Evolutionary conservation across 257 asterid genomes (phyloP).

Genomic region (Fraxinus quadrangulata): DNA sequence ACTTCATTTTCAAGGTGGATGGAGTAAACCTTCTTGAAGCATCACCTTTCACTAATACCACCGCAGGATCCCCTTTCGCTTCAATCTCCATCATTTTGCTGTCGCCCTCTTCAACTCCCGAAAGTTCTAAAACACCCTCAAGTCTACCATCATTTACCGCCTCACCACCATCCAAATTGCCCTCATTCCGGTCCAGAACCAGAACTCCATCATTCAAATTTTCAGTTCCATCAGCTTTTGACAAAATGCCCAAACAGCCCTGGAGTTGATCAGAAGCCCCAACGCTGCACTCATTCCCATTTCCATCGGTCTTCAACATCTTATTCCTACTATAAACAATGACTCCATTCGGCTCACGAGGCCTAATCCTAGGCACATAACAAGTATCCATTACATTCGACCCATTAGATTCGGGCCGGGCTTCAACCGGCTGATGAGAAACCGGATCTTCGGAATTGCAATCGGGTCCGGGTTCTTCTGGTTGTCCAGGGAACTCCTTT

Average conservation of each 20-base stretch:
- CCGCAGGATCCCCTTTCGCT: conserved; percentile 47
- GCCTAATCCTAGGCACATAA: conserved; percentile 44
- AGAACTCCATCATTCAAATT: conserved; percentile 28
- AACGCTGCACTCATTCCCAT: conserved; percentile 30
- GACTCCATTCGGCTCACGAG: conserved; percentile 56
- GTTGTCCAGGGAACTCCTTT: conserved; percentile 24
- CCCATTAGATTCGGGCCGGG: conserved; percentile 37
- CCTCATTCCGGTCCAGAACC: neutral
- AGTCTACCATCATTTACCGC: conserved; percentile 30
- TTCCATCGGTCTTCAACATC: conserved; percentile 44
- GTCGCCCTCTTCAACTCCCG: conserved; percentile 22
- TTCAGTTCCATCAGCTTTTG: conserved; percentile 29
- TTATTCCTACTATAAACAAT: conserved; percentile 70
- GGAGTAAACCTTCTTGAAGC: conserved; percentile 32
- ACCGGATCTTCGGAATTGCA: conserved; percentile 29
- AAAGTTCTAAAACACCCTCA: conserved; percentile 33
- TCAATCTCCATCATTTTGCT: conserved; percentile 59
- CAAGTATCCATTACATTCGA: conserved; percentile 34
- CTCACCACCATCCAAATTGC: conserved; percentile 7
- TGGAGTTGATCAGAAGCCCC: conserved; percentile 31
- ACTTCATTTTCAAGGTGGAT: conserved; percentile 43
- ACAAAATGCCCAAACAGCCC: conserved; percentile 27
- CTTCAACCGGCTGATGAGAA: conserved; percentile 11
- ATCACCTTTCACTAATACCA: conserved; percentile 16
- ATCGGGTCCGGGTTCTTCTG: conserved; percentile 10